These are phyloP conservation scores for Spergularia bocconei DNA, from an alignment of 148 eudicot genomes.

Conservation along the genomic window DNA sequence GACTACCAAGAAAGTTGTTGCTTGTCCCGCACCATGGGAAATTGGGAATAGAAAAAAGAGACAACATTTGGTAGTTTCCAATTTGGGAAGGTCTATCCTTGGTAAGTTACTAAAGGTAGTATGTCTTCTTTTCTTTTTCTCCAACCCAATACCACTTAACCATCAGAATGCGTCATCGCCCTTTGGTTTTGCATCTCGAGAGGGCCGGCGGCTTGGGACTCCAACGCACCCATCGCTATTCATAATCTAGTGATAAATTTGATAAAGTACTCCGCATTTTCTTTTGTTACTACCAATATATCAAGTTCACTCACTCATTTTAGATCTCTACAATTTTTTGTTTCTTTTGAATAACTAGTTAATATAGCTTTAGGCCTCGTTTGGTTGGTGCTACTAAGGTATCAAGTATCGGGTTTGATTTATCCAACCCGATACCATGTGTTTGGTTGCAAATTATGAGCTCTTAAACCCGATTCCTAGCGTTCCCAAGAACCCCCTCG, in stretches of 20 bases:
- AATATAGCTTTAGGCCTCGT: no score
- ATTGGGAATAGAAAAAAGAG: background rate
- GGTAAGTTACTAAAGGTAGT: conserved; percentile 11
- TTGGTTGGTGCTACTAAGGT: no score
- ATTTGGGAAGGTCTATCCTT: conserved; percentile 9
- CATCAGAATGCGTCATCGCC: background rate
- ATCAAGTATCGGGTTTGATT: no score
- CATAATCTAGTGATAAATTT: background rate
- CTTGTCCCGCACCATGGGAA: background rate
- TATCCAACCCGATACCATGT: no score
- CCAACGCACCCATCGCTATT: background rate
- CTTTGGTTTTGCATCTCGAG: conserved; percentile 20
- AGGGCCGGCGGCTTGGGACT: conserved; percentile 2
- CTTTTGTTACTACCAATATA: background rate
- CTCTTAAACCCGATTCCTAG: no score
- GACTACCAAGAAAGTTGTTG: conserved; percentile 3
- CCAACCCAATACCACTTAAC: background rate
- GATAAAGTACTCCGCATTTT: background rate
- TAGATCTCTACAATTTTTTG: background rate
- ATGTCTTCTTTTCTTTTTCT: background rate
- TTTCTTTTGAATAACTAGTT: no score
- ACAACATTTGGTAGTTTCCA: conserved; percentile 7
- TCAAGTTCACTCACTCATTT: background rate
- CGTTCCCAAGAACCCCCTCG: no score
- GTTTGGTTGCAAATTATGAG: no score